Conservation (phyloP, 768 basidiomycete species). For the Phylloporus sp. region DNA sequence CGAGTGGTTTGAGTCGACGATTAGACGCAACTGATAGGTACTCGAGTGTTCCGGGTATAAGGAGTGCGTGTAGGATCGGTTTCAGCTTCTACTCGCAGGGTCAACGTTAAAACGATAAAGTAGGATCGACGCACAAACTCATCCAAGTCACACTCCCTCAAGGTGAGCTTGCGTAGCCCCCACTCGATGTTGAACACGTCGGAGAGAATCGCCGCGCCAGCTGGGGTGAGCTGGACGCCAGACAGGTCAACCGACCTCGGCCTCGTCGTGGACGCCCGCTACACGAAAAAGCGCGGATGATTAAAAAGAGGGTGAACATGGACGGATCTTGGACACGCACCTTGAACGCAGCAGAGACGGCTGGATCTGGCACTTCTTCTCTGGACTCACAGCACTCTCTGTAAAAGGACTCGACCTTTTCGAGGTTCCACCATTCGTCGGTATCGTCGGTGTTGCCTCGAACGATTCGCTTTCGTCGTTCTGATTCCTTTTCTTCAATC, state of each 20-base stretch:
- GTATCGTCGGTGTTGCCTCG: conserved; percentile 43
- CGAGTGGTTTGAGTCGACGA: conserved; percentile 67
- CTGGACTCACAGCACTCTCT: conserved; percentile 77
- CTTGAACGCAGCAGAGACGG: conserved; percentile 68
- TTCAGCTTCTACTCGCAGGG: conserved; percentile 62
- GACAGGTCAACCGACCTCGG: conserved; percentile 81
- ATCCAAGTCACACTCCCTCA: conserved; percentile 86
- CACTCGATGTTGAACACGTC: conserved; percentile 93
- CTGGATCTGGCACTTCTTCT: conserved; percentile 65
- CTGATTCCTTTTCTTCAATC: conserved; percentile 73
- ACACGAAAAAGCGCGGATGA: neutral
- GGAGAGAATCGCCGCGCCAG: conserved; percentile 75
- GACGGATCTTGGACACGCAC: conserved; percentile 35
- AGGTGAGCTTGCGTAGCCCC: conserved; percentile 81
- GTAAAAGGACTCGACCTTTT: conserved; percentile 83
- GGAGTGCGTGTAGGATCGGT: conserved; percentile 83
- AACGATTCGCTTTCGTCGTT: conserved; percentile 63
- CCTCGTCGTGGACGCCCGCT: conserved; percentile 50
- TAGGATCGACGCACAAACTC: conserved; percentile 52
- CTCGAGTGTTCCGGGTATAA: conserved; percentile 77
- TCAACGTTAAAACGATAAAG: neutral
- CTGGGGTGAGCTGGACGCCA: conserved; percentile 65
- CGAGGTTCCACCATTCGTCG: conserved; percentile 80
- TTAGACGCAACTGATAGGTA: conserved; percentile 88
- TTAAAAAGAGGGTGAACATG: neutral